These are phyloP conservation scores for Lachancea dasiensis DNA, from an alignment of 805 yeast species.

Conservation along the genomic window DNA sequence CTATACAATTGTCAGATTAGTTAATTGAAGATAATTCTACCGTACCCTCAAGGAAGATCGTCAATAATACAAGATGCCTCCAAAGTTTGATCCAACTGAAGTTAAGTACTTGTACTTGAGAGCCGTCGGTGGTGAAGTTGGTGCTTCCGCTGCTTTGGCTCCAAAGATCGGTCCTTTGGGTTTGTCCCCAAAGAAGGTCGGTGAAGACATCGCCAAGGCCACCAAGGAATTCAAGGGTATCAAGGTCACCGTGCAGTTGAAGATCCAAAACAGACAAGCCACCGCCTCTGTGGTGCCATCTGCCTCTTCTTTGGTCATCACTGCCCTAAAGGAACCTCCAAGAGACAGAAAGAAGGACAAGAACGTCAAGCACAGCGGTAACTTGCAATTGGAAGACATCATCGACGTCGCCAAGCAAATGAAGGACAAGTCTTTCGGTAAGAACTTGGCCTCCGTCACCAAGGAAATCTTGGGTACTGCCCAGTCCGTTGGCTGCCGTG, in stretches of 20 bases:
- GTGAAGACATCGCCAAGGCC: constrained; percentile 99
- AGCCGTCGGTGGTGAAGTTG: constrained; percentile 99
- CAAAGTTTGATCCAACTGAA: constrained; percentile 98
- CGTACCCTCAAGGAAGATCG: constrained; percentile 14
- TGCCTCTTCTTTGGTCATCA: constrained; percentile 97
- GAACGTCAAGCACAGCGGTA: constrained; percentile 99
- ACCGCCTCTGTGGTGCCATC: constrained; percentile 98
- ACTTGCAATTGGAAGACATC: constrained; percentile 95
- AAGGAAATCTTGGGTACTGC: constrained; percentile 99
- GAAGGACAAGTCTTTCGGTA: constrained; percentile 97
- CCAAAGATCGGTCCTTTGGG: constrained; percentile 99
- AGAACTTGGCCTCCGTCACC: constrained; percentile 91
- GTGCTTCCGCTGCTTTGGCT: constrained; percentile 99
- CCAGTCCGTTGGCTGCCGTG: constrained; percentile 99
- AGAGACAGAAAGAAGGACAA: constrained; percentile 99
- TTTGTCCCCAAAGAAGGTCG: constrained; percentile 99
- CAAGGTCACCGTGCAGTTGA: constrained; percentile 97
- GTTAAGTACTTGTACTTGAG: constrained; percentile 97
- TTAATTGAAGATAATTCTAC: constrained; percentile 4
- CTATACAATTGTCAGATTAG: not conserved
- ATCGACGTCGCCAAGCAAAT: constrained; percentile 95
- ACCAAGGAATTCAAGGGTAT: constrained; percentile 99
- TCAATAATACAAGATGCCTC: constrained; percentile 64
- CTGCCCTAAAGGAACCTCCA: constrained; percentile 99
- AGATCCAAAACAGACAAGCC: constrained; percentile 99